phyloP scores from a whole-genome alignment of 352 stramenopile species.

The Globisporangium takayamanum region DNA sequence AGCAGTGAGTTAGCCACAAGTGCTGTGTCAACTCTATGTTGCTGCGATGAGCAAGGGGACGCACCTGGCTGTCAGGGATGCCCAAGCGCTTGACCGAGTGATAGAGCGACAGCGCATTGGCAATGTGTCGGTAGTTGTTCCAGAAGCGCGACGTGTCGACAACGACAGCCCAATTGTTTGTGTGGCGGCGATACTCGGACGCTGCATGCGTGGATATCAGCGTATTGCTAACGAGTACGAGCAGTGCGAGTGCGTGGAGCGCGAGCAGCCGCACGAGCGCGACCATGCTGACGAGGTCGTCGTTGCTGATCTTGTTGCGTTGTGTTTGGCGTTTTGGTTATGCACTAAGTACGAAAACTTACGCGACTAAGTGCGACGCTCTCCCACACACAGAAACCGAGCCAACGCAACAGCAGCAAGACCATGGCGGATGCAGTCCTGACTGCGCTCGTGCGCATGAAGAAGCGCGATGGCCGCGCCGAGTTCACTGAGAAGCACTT shows the following conservation, averaged over 20 bases:
- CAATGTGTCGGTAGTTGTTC: constrained; percentile 97
- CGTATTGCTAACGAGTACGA: constrained; percentile 10
- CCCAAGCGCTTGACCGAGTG: constrained; percentile 90
- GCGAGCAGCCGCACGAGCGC: constrained; percentile 7
- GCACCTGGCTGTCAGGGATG: constrained; percentile 90
- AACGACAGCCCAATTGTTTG: constrained; percentile 85
- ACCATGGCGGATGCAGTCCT: constrained; percentile 18
- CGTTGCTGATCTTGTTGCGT: neutral
- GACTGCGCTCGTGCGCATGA: constrained; percentile 59
- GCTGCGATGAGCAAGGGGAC: neutral
- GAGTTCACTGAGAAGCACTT: constrained; percentile 55
- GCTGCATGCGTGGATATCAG: constrained; percentile 4
- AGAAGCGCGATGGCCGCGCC: constrained; percentile 68
- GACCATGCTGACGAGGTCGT: neutral
- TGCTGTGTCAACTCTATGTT: neutral
- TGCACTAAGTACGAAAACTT: too few relatives aligned
- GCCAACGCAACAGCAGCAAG: neutral
- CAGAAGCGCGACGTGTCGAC: constrained; percentile 94
- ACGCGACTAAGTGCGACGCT: too few relatives aligned
- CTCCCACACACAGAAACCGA: neutral
- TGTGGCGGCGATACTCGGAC: constrained; percentile 61
- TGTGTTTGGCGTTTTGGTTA: too few relatives aligned
- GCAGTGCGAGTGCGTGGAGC: constrained; percentile 19
- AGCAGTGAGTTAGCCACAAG: neutral
- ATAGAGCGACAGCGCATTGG: constrained; percentile 94